Conservation (phyloP, 1,139 yeast species). For the Yamadazyma sp. region DNA sequence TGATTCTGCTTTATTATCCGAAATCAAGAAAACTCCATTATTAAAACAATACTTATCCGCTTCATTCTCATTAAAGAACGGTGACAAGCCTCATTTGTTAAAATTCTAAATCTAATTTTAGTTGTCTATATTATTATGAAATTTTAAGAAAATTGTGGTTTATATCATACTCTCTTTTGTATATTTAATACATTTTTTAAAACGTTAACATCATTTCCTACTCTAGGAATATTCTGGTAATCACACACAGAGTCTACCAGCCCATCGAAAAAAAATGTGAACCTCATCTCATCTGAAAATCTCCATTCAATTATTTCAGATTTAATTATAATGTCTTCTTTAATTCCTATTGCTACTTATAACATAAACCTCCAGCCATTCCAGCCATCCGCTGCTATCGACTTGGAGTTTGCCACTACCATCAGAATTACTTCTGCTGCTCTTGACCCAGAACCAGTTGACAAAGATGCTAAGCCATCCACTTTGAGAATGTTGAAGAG, state of each 20-base stretch:
- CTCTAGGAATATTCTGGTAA: conserved; percentile 1
- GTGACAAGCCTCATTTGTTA: conserved; percentile 99
- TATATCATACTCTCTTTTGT: conserved; percentile 26
- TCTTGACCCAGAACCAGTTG: conserved; percentile 80
- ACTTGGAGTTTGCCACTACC: conserved; percentile 83
- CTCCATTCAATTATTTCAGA: conserved; percentile 12
- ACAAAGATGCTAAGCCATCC: conserved; percentile 82
- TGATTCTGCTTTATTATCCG: conserved; percentile 90
- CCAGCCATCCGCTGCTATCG: conserved; percentile 81
- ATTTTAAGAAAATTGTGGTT: conserved; percentile 15
- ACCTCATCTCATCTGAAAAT: conserved; percentile 16
- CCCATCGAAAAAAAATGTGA: neutral
- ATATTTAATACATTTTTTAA: conserved; percentile 35
- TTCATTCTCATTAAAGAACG: conserved; percentile 96
- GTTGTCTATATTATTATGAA: conserved; percentile 16
- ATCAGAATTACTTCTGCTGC: conserved; percentile 94
- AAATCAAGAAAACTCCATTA: conserved; percentile 97
- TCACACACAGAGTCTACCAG: neutral
- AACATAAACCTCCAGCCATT: conserved; percentile 85
- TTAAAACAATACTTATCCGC: conserved; percentile 97
- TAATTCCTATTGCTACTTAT: conserved; percentile 83
- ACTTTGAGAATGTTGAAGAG: conserved; percentile 86
- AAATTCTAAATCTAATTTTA: conserved; percentile 64
- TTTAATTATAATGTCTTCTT: conserved; percentile 50
- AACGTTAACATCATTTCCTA: too few relatives aligned